Base-by-base conservation (phyloP, 805 yeast species). In the Kluyveromyces starmeri region DNA sequence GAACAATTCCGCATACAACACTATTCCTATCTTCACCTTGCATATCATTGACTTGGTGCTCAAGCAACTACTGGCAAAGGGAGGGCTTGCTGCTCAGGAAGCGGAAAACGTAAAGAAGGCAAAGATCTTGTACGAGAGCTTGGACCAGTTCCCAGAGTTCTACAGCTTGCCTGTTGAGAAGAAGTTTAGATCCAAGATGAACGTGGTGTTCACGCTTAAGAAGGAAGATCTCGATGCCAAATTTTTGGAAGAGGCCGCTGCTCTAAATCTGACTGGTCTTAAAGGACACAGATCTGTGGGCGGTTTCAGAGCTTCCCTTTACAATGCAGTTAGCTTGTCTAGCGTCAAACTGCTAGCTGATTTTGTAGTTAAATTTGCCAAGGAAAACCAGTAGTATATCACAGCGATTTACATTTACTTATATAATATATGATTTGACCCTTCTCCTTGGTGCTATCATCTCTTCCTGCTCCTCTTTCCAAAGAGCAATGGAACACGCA, bases 251-350 rank as follows among this genome's bases (percentile, higher is more conserved):
- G 76, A 68, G 31, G 95, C 96, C 3, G 69, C 65, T 16, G 71
- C 58, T 18, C 53, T 45, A 37, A 69, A 73, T 2, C 67, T 92
- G 42, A 64, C 76, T 4, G 97, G 96, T 5, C 69, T 89, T 51
- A 83, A 86, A 62, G 97, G 98, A 27, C 97, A 89, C 61, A 75
- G 97, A 58, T 84, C 95, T 4, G 97, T 89, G 28, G 97, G 97
- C 34, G 98, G 98, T 20, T 81, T 92, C 61, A 78, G 98, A 60
- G 88, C 94, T 11, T 86, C 96, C 10, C 65, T 86, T 36, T 88
- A 89, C 60, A 89, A 92, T 52, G 96, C 97, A 11, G 82, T 92
- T 34, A 58, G 76, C 4, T 62, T 73, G 31, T 67, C 70, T 15
- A 73, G 83, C 48, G 78, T 75, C 19, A 62, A 73, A 41, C 47